These are phyloP conservation scores for Metarhizium humberi DNA, from an alignment of 2,329 filamentous ascomycete genomes.

Conservation along the genomic window DNA sequence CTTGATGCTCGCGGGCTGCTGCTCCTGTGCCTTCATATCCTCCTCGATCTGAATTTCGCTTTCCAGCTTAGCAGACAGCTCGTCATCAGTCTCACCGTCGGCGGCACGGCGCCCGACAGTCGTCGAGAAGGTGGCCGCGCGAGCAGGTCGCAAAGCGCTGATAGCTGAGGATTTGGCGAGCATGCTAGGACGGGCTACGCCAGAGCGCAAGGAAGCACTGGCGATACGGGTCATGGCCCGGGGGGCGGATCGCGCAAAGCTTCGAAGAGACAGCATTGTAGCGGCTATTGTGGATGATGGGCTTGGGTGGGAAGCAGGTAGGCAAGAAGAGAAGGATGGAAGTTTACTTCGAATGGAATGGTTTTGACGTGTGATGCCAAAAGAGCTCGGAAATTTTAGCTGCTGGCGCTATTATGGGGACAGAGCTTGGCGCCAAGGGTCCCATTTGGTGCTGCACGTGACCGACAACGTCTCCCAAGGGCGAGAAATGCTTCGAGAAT, in stretches of 20 bases:
- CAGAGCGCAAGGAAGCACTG: conserved; percentile 38
- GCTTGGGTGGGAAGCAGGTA: conserved; percentile 6
- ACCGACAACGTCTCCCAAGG: background rate
- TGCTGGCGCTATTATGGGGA: conserved; percentile 1
- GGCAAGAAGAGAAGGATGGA: conserved; percentile 8
- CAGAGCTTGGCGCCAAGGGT: background rate
- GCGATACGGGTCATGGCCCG: conserved; percentile 52
- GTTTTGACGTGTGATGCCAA: background rate
- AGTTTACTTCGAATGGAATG: background rate
- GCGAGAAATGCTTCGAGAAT: background rate
- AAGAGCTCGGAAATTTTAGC: background rate
- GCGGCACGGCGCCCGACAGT: conserved; percentile 30
- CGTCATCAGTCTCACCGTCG: conserved; percentile 53
- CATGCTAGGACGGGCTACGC: conserved; percentile 36
- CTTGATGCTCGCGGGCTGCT: conserved; percentile 68
- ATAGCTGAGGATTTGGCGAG: conserved; percentile 34
- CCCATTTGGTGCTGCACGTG: background rate
- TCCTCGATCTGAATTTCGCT: conserved; percentile 78
- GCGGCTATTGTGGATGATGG: conserved; percentile 2
- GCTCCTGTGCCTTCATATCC: conserved; percentile 64
- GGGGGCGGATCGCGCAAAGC: conserved; percentile 57
- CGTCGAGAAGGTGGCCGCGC: conserved; percentile 40
- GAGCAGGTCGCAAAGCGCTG: conserved; percentile 22
- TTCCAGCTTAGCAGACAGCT: conserved; percentile 78
- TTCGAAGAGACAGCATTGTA: conserved; percentile 63